Base-by-base conservation (phyloP, 192 early-diverging fungal species). In the Pilaira anomala region DNA sequence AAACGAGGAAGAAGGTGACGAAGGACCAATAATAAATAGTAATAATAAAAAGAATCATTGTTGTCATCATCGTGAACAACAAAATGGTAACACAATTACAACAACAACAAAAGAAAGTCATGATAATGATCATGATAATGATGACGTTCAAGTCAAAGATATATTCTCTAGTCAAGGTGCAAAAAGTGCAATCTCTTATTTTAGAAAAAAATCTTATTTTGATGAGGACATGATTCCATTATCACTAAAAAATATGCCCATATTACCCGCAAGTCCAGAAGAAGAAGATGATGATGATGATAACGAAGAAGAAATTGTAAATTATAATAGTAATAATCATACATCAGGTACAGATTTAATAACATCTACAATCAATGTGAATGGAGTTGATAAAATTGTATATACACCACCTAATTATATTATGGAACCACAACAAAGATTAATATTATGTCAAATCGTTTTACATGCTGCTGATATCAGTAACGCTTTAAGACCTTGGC, bases 391-490 rank as follows among this genome's bases (percentile, higher is more conserved):
- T 24, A 58, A 58, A 24, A 39, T 58, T 7, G 33, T 58, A 16
- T 33, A 58, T 58, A 19, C 45, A 19, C 54, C 18, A 44, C 69
- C 56, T 11, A 58, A 58, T 0, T 55, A 72, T 7, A 29, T 63
- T 12, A 51, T 82, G 16, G 70, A 69, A 33, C 42, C 26, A 9
- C 74, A 82, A 54, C 86, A 91, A 54, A 78, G 88, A 8, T 82
- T 88, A 57, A 68, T 69, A 33, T 57, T 90, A 3, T 77, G 77
- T 56, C 85, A 88, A 62, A 79, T 87, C 18, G 69, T 94, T n/a
- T 73, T 96, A 14, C 94, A 96, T 58, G 89, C 90, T 0, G 91
- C 93, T 39, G 93, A 96, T 51, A 92, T 95, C 22, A 93, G 91
- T 64, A 96, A 96, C 59, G 83, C 93, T 0, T 84, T 90, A 26